phyloP scores from a whole-genome alignment of 805 yeast genomes.

The Starmera amethionina region DNA sequence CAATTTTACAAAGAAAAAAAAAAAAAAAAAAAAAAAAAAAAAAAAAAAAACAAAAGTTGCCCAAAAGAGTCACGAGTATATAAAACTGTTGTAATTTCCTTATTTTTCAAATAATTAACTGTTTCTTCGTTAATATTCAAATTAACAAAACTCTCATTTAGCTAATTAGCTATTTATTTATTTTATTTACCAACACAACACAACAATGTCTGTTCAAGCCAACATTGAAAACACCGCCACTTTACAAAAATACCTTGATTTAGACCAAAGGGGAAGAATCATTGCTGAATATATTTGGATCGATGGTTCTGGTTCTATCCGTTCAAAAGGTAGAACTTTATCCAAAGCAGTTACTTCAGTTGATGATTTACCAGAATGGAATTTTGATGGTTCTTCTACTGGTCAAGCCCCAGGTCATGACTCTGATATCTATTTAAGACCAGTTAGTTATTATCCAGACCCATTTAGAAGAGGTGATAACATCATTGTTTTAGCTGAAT shows the following conservation, averaged over 20 bases:
- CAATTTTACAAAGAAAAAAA: too few relatives aligned
- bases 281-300: constrained; percentile 98
- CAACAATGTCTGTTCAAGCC: constrained; percentile 5
- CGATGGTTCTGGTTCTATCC: constrained; percentile 81
- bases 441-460: constrained; percentile 91
- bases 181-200: neutral
- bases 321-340: constrained; percentile 92
- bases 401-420: constrained; percentile 98
- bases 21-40: too few relatives aligned
- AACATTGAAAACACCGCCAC: constrained; percentile 56
- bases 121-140: too few relatives aligned
- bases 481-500: constrained; percentile 88
- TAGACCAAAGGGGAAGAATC: constrained; percentile 78
- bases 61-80: too few relatives aligned
- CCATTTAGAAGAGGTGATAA: constrained; percentile 98
- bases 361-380: constrained; percentile 96
- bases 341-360: constrained; percentile 54
- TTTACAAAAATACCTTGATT: constrained; percentile 70
- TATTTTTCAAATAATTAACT: too few relatives aligned
- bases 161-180: too few relatives aligned
- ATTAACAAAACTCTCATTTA: too few relatives aligned
- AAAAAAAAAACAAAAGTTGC: too few relatives aligned
- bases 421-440: constrained; percentile 91
- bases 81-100: too few relatives aligned
- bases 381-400: constrained; percentile 98